Evolutionary conservation across 148 eudicot species (phyloP), one percentile per base, ranked within the genome.

Genomic region (Camellia granthamiana): DNA sequence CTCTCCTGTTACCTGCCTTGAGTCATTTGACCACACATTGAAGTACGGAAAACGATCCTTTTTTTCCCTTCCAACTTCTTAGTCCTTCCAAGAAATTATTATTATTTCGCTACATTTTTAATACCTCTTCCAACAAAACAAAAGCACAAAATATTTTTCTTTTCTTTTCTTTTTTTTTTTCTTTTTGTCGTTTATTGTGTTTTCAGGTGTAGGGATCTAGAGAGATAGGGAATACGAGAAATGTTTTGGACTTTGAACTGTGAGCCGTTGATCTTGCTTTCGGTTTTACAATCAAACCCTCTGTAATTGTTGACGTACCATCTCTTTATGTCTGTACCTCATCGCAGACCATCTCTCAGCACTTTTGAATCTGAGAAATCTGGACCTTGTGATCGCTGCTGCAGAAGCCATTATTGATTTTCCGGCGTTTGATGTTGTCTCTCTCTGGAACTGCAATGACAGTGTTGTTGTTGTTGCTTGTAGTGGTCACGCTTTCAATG

Each of bases 351-450:
- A 15, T 30, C 38, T 18, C 6, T 61, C 59, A 55, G 44, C 61
- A 52, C 61, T 11, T 18, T 46, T 56, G 77, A 38, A 41, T 74
- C 19, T n/a, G 65, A 16, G 77, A 58, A 43, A 74, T 8, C 6
- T 41, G 3, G 49, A 41, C 63, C 47, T 0, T 7, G 11, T 2
- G 76, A 72, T 72, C 44, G 3, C 41, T 7, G 3, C 41, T 7
- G 41, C 58, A 47, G 30, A 71, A 47, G 38, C 75, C 75, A 19
- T 71, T 30, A 14, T 30, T 30, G 38, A 73, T 13, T 73, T 73
- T 55, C 60, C 63, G 62, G 46, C 76, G 76, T 23, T 52, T 72
- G 76, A 52, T 70, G 55, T 49, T 73, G 46, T 52, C 42, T 4
- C 60, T 41, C 21, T 46, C 38, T 43, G 23, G 38, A 3, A 18